Conservation (phyloP, 352 stramenopile species). For the Globisporangium cylindrosporum region DNA sequence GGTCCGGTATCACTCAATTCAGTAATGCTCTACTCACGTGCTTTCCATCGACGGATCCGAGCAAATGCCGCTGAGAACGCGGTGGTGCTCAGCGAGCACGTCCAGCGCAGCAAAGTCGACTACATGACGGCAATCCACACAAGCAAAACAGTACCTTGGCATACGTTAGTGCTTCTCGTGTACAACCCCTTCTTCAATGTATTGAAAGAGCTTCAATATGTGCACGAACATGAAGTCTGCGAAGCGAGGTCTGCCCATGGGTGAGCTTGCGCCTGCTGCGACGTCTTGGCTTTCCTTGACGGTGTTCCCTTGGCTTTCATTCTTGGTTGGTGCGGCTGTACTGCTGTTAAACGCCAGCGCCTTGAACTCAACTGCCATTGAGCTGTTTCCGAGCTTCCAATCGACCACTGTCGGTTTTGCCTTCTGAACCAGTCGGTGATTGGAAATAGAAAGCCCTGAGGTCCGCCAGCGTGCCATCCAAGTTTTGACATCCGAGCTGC, state of each 20-base stretch:
- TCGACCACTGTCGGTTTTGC: not conserved
- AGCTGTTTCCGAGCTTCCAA: not conserved
- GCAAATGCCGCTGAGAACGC: constrained; percentile 44
- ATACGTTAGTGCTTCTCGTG: not conserved
- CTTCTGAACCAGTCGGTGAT: not conserved
- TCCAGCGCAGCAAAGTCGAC: constrained; percentile 37
- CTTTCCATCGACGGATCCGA: constrained; percentile 11
- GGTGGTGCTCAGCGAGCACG: constrained; percentile 42
- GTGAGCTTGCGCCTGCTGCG: constrained; percentile 21
- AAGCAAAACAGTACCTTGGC: not conserved
- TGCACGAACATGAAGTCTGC: constrained; percentile 33
- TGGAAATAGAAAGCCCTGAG: not conserved
- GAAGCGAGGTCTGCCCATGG: constrained; percentile 33
- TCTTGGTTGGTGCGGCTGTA: too few species aligned
- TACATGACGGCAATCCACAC: constrained; percentile 9
- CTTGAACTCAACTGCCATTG: not conserved
- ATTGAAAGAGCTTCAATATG: not conserved
- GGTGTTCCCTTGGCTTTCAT: not conserved
- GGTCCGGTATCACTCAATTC: not conserved
- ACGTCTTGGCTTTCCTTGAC: constrained; percentile 23
- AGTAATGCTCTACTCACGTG: constrained; percentile 2
- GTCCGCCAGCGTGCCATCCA: not conserved
- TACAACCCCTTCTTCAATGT: not conserved
- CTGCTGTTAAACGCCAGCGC: not conserved
- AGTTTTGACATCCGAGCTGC: not conserved